Evolutionary conservation across 345 rosid species (phyloP).

Genomic region (Pistacia atlantica): DNA sequence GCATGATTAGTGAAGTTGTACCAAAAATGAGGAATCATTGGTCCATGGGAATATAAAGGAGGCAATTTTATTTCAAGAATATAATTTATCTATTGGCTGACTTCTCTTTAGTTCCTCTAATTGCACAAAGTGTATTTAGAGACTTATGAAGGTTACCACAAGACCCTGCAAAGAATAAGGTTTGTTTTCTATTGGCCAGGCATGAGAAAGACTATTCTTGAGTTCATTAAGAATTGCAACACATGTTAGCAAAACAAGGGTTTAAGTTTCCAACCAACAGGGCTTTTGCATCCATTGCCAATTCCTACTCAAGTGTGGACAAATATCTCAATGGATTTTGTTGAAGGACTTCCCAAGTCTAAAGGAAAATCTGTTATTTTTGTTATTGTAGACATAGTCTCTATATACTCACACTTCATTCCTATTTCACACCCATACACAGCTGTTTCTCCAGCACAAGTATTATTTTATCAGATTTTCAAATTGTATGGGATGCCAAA

Average conservation of each 20-base stretch:
- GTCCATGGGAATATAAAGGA: not conserved
- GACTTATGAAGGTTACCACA: not conserved
- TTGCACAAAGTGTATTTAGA: too few relatives aligned
- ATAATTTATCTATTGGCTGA: not conserved
- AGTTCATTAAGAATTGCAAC: not conserved
- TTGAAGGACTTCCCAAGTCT: too few relatives aligned
- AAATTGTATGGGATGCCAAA: constrained; percentile 11
- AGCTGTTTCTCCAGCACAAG: not conserved
- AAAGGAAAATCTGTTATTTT: too few relatives aligned
- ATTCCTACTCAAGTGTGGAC: too few relatives aligned
- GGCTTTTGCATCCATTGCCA: not conserved
- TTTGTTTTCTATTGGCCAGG: constrained; percentile 4
- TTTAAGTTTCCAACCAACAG: not conserved
- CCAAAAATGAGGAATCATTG: not conserved
- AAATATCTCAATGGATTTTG: too few relatives aligned
- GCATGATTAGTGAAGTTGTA: not conserved
- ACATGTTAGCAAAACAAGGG: not conserved
- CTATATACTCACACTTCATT: too few relatives aligned
- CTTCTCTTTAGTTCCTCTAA: too few relatives aligned
- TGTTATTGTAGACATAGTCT: too few relatives aligned
- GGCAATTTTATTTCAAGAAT: not conserved
- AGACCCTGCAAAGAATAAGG: not conserved
- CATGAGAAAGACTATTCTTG: not conserved
- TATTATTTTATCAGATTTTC: not conserved
- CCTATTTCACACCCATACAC: too few relatives aligned